Percentiles rank a stretch among this genome's conserved stretches.
phyloP scores from a whole-genome alignment of 768 basidiomycete genomes.

The Boletus pseudopeckii region DNA sequence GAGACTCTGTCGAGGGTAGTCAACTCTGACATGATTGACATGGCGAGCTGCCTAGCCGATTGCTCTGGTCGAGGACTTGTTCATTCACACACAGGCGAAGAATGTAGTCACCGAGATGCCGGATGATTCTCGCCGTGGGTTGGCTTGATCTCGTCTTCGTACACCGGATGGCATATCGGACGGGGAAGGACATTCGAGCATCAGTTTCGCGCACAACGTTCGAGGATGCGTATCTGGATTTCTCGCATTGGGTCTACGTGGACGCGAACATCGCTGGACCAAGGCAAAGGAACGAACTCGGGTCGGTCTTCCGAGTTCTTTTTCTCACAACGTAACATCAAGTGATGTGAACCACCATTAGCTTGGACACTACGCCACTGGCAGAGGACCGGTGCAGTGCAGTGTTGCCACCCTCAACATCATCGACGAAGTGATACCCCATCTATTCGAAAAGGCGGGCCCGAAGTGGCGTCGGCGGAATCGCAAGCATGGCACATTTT shows the following conservation, averaged over 20 bases:
- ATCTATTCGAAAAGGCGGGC: slow-evolving; percentile 8
- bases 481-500: slow-evolving; percentile 14
- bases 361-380: slow-evolving; percentile 9
- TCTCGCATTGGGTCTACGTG: slow-evolving; percentile 20
- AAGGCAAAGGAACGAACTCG: neutral
- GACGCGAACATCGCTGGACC: neutral
- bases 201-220: slow-evolving; percentile 1
- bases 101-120: neutral
- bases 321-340: neutral
- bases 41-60: slow-evolving; percentile 2
- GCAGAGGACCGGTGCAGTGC: slow-evolving; percentile 16
- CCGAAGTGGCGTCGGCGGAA: too few species aligned
- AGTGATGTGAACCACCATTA: neutral
- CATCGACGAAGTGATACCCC: slow-evolving; percentile 13
- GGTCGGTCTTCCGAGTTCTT: neutral
- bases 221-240: slow-evolving; percentile 6
- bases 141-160: slow-evolving; percentile 16
- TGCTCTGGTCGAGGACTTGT: slow-evolving; percentile 2
- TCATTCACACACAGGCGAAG: neutral
- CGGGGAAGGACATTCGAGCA: neutral
- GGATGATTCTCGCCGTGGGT: slow-evolving; percentile 9
- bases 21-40: slow-evolving; percentile 6
- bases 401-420: slow-evolving; percentile 12
- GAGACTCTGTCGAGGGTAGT: neutral
- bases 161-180: neutral